These are phyloP conservation scores for Pseudevernia furfuracea DNA, from an alignment of 495 filamentous ascomycete species.

Conservation along the genomic window DNA sequence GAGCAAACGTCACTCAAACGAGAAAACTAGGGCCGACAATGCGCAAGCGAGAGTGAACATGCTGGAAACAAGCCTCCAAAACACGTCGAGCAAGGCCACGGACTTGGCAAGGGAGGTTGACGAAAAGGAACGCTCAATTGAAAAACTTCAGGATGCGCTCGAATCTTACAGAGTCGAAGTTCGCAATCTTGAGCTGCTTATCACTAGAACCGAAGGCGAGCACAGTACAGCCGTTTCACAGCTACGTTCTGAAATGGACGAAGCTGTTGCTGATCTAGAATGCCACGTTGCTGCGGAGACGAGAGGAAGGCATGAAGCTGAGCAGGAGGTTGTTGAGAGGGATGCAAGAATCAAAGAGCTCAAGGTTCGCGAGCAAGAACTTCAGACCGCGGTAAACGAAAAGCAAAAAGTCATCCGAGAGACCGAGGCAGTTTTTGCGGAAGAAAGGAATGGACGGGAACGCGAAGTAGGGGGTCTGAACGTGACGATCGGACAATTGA, in stretches of 20 bases:
- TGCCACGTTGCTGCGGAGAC: conserved; percentile 35
- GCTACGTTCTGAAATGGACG: conserved; percentile 31
- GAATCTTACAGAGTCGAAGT: conserved; percentile 59
- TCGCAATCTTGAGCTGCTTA: conserved; percentile 50
- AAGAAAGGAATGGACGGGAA: conserved; percentile 34
- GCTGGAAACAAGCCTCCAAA: conserved; percentile 46
- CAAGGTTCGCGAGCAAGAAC: conserved; percentile 29
- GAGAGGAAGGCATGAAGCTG: conserved; percentile 32
- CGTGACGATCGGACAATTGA: conserved; percentile 20
- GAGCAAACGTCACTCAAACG: conserved; percentile 13
- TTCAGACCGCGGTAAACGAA: conserved; percentile 38
- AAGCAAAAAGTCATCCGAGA: conserved; percentile 37
- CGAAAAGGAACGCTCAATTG: conserved; percentile 51
- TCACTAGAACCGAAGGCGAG: conserved; percentile 52
- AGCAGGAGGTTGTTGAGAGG: conserved; percentile 31
- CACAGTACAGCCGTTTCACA: conserved; percentile 32
- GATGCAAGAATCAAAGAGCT: conserved; percentile 37
- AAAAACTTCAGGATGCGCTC: conserved; percentile 54
- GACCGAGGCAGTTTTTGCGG: conserved; percentile 30
- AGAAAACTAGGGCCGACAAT: conserved; percentile 30
- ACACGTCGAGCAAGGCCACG: conserved; percentile 38
- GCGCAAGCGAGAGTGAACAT: conserved; percentile 41
- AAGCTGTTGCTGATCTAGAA: conserved; percentile 38
- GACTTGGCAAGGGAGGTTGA: conserved; percentile 45
- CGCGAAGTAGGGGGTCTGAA: conserved; percentile 31